Evolutionary conservation across 1,139 yeast species (phyloP).

Genomic region (Taphrina deformans): DNA sequence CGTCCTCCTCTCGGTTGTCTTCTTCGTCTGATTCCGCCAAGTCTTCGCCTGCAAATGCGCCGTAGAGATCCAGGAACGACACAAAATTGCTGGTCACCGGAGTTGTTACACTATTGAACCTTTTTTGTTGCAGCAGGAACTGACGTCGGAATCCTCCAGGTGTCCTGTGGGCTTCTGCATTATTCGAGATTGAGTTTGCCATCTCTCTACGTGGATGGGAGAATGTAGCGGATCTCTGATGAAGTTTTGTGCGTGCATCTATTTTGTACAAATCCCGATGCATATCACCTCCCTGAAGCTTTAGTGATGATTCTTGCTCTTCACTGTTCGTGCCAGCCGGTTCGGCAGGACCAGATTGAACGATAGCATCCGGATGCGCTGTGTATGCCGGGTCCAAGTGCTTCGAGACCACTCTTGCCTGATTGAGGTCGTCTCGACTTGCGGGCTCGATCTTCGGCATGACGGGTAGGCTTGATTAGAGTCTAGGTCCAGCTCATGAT

Average conservation of each 20-base stretch:
- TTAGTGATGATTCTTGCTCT: constrained; percentile 48
- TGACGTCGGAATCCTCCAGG: constrained; percentile 96
- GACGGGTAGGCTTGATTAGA: not conserved
- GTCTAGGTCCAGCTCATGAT: not conserved
- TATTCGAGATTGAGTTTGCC: constrained; percentile 44
- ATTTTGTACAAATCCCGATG: constrained; percentile 78
- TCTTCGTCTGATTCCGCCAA: constrained; percentile 63
- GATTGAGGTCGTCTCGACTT: not conserved
- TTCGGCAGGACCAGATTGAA: not conserved
- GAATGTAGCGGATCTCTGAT: constrained; percentile 50
- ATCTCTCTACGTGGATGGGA: constrained; percentile 45
- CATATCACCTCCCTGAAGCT: constrained; percentile 81
- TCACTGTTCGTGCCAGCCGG: not conserved
- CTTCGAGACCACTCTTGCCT: constrained; percentile 15
- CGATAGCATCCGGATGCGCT: constrained; percentile 14
- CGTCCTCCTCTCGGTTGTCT: constrained; percentile 42
- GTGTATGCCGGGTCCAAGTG: constrained; percentile 24
- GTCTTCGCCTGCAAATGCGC: constrained; percentile 96
- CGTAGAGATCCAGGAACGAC: constrained; percentile 82
- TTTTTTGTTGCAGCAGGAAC: constrained; percentile 54
- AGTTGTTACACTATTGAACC: constrained; percentile 19
- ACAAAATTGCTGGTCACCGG: constrained; percentile 74
- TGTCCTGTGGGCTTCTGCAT: constrained; percentile 60
- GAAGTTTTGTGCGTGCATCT: constrained; percentile 40
- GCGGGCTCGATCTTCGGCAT: not conserved